Conservation (phyloP, 495 filamentous ascomycete genomes). For the Tirmania nivea region DNA sequence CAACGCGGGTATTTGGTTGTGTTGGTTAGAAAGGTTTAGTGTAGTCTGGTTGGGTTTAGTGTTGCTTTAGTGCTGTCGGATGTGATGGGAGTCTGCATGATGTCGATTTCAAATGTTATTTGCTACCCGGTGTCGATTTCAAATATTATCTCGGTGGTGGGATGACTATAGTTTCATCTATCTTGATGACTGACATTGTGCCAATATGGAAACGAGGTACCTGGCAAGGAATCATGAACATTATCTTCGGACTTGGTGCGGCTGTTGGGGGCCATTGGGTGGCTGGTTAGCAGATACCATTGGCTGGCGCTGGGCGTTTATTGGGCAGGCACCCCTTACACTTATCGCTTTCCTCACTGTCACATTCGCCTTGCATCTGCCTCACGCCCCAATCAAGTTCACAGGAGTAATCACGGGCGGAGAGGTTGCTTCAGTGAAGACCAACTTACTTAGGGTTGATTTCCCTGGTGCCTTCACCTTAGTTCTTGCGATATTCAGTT, state of each 20-base stretch:
- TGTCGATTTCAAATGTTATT: too few species aligned
- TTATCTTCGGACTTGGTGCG: constrained; percentile 51
- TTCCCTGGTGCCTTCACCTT: constrained; percentile 54
- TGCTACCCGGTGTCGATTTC: too few species aligned
- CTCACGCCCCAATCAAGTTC: constrained; percentile 28
- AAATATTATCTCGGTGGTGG: too few species aligned
- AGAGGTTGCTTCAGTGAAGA: constrained; percentile 27
- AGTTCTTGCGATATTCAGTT: constrained; percentile 44
- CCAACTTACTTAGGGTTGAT: constrained; percentile 36
- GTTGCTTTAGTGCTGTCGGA: too few species aligned
- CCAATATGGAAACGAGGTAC: constrained; percentile 53
- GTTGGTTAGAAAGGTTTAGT: too few species aligned
- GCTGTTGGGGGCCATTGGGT: constrained; percentile 55
- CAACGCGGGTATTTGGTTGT: too few species aligned
- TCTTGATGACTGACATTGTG: constrained; percentile 58
- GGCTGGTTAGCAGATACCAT: constrained; percentile 54
- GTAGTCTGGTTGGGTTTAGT: too few species aligned
- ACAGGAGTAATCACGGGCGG: constrained; percentile 20
- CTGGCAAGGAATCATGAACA: constrained; percentile 69
- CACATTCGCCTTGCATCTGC: constrained; percentile 38
- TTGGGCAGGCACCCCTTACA: constrained; percentile 48
- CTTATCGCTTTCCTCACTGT: constrained; percentile 44
- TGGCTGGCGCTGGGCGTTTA: constrained; percentile 71
- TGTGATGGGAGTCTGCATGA: too few species aligned
- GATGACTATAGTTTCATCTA: constrained; percentile 61